Percentiles rank a stretch among this genome's conserved stretches.
phyloP scores from a whole-genome alignment of 306 rosid genomes.

The Medicago ruthenica region DNA sequence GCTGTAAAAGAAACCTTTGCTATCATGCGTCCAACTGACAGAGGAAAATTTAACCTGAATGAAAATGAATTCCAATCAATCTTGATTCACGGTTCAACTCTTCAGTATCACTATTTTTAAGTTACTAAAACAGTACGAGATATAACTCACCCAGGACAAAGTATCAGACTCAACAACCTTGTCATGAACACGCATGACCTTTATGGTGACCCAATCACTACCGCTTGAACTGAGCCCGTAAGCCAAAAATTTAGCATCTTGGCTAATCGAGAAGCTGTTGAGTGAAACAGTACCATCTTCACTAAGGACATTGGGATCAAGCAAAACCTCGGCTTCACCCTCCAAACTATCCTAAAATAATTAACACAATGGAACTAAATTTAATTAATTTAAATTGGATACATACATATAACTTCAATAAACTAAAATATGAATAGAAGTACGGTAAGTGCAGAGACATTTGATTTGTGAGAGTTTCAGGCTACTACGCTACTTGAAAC shows the following conservation, averaged over 20 bases:
- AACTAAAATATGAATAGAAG: no score
- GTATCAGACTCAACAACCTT: conserved; percentile 58
- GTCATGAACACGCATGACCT: conserved; percentile 67
- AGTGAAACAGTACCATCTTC: conserved; percentile 83
- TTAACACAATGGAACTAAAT: not conserved
- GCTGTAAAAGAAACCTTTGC: conserved; percentile 90
- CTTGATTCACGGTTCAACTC: not conserved
- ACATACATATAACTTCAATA: no score
- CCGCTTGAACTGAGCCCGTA: conserved; percentile 90
- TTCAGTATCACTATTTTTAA: not conserved
- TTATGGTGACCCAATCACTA: conserved; percentile 89
- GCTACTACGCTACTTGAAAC: no score
- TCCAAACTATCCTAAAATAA: conserved; percentile 64
- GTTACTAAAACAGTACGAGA: not conserved
- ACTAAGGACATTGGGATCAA: conserved; percentile 83
- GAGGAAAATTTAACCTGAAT: conserved; percentile 83
- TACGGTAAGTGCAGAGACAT: no score
- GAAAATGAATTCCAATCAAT: not conserved
- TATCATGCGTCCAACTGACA: conserved; percentile 85
- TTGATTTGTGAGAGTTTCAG: no score
- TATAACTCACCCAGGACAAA: conserved; percentile 75
- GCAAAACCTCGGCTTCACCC: conserved; percentile 69
- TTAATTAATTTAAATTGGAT: no score
- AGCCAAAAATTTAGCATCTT: conserved; percentile 80
- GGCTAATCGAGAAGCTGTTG: conserved; percentile 55